Percentiles rank a stretch among this genome's conserved stretches.
These are phyloP conservation scores for Cladosporium sp. DNA, from an alignment of 2,329 filamentous ascomycete genomes.

Conservation along the genomic window DNA sequence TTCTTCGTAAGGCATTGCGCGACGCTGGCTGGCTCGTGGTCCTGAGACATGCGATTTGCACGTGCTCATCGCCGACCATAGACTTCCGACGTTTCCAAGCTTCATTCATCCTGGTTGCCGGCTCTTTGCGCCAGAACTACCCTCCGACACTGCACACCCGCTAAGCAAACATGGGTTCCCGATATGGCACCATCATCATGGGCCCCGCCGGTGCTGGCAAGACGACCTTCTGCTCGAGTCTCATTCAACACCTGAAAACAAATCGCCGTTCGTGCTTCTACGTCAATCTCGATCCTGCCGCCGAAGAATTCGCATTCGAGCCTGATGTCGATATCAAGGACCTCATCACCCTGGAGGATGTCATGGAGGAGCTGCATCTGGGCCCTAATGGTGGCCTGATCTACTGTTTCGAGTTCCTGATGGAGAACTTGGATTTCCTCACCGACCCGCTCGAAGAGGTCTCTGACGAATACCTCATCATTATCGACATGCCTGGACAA, in stretches of 20 bases:
- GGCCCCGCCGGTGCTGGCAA: slow-evolving; percentile 93
- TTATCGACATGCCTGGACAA: slow-evolving; percentile 98
- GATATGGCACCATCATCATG: slow-evolving; percentile 93
- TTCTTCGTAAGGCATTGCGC: neutral
- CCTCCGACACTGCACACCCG: neutral
- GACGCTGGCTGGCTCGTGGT: slow-evolving; percentile 3
- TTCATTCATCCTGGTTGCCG: neutral
- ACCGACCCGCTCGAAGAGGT: slow-evolving; percentile 78
- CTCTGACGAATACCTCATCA: slow-evolving; percentile 92
- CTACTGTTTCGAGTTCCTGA: slow-evolving; percentile 93
- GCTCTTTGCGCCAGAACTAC: neutral
- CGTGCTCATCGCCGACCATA: neutral
- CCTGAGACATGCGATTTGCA: slow-evolving; percentile 10
- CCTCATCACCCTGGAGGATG: slow-evolving; percentile 87
- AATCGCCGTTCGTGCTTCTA: slow-evolving; percentile 94
- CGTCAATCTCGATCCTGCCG: slow-evolving; percentile 95
- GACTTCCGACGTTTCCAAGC: neutral
- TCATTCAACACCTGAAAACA: slow-evolving; percentile 88
- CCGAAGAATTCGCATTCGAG: slow-evolving; percentile 84
- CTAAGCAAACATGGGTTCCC: slow-evolving; percentile 40
- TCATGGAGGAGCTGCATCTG: slow-evolving; percentile 90
- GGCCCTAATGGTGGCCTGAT: slow-evolving; percentile 91
- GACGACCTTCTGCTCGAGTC: slow-evolving; percentile 89
- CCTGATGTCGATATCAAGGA: slow-evolving; percentile 95
- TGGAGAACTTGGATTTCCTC: slow-evolving; percentile 91